These are phyloP conservation scores for Boletus sp. DNA, from an alignment of 768 basidiomycete genomes.

Conservation along the genomic window DNA sequence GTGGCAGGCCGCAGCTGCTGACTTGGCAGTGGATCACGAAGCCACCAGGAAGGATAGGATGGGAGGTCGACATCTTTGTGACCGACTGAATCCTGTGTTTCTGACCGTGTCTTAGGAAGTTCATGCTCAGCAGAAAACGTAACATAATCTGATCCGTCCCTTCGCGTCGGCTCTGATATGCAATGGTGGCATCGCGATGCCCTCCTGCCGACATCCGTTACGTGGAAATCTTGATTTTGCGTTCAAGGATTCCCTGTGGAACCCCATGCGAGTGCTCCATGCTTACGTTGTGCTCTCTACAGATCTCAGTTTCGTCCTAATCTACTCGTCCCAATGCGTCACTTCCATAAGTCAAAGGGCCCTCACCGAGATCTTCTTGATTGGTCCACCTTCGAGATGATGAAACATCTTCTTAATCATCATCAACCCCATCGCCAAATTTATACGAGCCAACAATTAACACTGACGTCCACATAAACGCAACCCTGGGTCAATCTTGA, in stretches of 20 bases:
- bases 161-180: neutral
- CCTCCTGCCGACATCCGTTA: slow-evolving; percentile 9
- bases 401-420: slow-evolving; percentile 17
- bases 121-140: neutral
- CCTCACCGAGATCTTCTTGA: slow-evolving; percentile 12
- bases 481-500: neutral
- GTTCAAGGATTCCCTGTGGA: neutral
- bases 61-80: too few relatives aligned
- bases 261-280: neutral
- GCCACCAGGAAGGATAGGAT: too few relatives aligned
- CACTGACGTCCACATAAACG: neutral
- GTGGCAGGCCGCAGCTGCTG: too few relatives aligned
- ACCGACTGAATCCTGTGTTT: neutral
- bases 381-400: slow-evolving; percentile 13
- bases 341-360: neutral
- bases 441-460: neutral
- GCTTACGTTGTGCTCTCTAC: slow-evolving; percentile 2
- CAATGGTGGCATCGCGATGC: slow-evolving; percentile 10
- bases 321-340: neutral
- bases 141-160: slow-evolving; percentile 1
- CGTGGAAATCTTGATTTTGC: slow-evolving; percentile 12
- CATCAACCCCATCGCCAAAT: neutral
- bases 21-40: too few relatives aligned
- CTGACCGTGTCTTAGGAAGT: neutral
- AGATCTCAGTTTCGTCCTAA: neutral